Conservation (phyloP, 805 yeast genomes). For the Starmerella kuoi region DNA sequence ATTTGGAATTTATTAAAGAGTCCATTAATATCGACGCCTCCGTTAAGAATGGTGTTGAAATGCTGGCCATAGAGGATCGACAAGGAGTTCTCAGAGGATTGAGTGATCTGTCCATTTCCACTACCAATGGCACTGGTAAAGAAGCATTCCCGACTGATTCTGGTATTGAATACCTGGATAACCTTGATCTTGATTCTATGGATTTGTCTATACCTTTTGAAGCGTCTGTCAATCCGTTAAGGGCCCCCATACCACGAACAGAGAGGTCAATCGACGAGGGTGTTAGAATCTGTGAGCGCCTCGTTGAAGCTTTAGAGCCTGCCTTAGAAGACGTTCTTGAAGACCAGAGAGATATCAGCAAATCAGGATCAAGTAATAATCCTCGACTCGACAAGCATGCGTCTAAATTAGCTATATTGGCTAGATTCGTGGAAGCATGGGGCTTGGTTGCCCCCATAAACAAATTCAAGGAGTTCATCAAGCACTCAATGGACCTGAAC, state of each 20-base stretch:
- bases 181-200: not conserved
- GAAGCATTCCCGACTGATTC: not conserved
- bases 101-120: not conserved
- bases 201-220: slow-evolving; percentile 8
- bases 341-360: too few species aligned
- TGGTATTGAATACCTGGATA: not conserved
- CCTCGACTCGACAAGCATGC: too few species aligned
- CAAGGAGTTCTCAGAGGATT: slow-evolving; percentile 1
- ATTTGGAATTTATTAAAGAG: not conserved
- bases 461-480: too few species aligned
- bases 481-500: too few species aligned
- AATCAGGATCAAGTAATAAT: too few species aligned
- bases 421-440: too few species aligned
- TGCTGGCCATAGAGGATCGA: slow-evolving; percentile 7
- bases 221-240: not conserved
- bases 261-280: not conserved
- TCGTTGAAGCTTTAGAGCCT: too few species aligned
- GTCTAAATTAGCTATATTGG: too few species aligned
- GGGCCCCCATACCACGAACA: slow-evolving; percentile 5
- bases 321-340: too few species aligned
- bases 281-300: not conserved
- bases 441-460: too few species aligned
- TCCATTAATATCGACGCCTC: not conserved
- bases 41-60: slow-evolving; percentile 4
- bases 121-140: not conserved